phyloP scores from a whole-genome alignment of 2,329 filamentous ascomycete genomes.

The Fusarium multiceps region DNA sequence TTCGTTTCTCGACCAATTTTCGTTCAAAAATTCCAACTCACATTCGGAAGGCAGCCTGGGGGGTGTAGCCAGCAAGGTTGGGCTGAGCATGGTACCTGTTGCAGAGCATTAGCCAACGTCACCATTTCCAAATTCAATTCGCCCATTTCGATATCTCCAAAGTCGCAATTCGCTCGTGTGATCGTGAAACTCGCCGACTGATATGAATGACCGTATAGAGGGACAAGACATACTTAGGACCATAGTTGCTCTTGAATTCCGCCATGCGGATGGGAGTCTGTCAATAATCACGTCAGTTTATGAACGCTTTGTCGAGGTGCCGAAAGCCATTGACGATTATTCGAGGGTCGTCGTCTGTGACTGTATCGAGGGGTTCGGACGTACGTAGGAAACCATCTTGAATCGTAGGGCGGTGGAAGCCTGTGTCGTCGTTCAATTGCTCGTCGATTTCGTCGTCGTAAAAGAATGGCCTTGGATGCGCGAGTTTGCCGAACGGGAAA shows the following conservation, averaged over 20 bases:
- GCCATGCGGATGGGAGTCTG: slow-evolving; percentile 61
- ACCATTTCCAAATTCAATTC: neutral
- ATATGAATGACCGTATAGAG: neutral
- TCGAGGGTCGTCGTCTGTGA: neutral
- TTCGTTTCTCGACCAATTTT: neutral
- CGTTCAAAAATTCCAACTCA: slow-evolving; percentile 54
- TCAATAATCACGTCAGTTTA: slow-evolving; percentile 48
- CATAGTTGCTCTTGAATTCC: slow-evolving; percentile 71
- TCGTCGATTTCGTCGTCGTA: slow-evolving; percentile 47
- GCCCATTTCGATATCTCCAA: neutral
- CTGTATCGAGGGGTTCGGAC: slow-evolving; percentile 25
- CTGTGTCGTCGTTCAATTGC: slow-evolving; percentile 53
- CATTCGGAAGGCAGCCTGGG: slow-evolving; percentile 60
- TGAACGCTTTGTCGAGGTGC: neutral
- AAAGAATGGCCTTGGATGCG: slow-evolving; percentile 46
- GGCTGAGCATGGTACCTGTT: slow-evolving; percentile 69
- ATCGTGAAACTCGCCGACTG: slow-evolving; percentile 5
- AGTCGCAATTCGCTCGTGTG: slow-evolving; percentile 4
- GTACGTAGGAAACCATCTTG: slow-evolving; percentile 58
- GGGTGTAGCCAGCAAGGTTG: slow-evolving; percentile 65
- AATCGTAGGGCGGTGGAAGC: slow-evolving; percentile 47
- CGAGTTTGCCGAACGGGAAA: slow-evolving; percentile 52
- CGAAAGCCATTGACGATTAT: slow-evolving; percentile 19
- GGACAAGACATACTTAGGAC: slow-evolving; percentile 67
- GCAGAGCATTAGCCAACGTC: slow-evolving; percentile 45